A percentile compares a stretch with the other conserved stretches of the same genome.
These are phyloP conservation scores for Ophiostoma sp. DNA, from an alignment of 2,329 filamentous ascomycete genomes.

Conservation along the genomic window DNA sequence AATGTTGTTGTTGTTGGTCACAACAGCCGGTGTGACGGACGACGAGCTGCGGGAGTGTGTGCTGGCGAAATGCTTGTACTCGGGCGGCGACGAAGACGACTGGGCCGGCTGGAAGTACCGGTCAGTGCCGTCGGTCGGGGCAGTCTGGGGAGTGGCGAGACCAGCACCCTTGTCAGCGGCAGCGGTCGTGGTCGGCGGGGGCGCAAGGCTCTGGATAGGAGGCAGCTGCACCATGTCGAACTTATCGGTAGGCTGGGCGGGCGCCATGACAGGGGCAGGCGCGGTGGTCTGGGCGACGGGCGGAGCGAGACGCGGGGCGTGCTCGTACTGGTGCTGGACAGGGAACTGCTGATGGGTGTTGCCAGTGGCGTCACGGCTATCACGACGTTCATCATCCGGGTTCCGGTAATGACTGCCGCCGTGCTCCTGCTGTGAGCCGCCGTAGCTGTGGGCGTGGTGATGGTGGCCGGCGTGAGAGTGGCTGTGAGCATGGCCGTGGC, in stretches of 20 bases:
- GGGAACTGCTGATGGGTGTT: not conserved
- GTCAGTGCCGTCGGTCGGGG: not conserved
- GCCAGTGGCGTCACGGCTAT: not conserved
- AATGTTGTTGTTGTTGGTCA: not conserved
- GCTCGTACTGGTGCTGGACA: not conserved
- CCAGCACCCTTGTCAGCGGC: not conserved
- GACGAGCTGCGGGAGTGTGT: not conserved
- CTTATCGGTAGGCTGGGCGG: not conserved
- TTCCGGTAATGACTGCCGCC: not conserved
- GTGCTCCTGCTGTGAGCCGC: not conserved
- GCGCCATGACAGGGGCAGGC: not conserved
- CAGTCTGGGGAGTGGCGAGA: not conserved
- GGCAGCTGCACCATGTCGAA: constrained; percentile 27
- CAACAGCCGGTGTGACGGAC: not conserved
- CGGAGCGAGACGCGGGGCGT: not conserved
- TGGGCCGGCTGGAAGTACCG: not conserved
- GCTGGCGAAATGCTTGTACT: not conserved
- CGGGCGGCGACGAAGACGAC: not conserved
- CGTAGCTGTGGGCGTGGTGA: not conserved
- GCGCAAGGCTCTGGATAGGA: constrained; percentile 2
- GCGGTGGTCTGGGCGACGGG: not conserved
- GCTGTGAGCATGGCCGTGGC: not conserved
- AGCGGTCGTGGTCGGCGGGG: not conserved
- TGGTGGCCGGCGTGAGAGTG: not conserved
- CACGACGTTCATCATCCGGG: not conserved